Evolutionary conservation across 768 basidiomycete species (phyloP), one percentile per base, ranked within the genome.

Genomic region (Suillus subaureus): DNA sequence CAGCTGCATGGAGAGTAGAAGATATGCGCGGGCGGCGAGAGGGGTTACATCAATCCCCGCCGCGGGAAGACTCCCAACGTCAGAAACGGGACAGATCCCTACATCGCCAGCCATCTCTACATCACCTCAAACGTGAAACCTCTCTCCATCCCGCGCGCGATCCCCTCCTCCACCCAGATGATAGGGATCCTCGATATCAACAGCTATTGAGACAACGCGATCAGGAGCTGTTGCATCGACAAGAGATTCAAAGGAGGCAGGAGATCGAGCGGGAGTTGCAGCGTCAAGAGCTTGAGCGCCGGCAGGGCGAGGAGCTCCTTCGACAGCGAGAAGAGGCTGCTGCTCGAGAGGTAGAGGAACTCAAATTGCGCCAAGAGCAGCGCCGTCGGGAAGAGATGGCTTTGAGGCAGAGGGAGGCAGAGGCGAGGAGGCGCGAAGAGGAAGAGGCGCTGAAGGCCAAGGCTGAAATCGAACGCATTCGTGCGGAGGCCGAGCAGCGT

Each of bases 401-500:
- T 16, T 26, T 57, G 37, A 39, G 37, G 15, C 56, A 57, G 23
- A 57, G 8, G 56, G 56, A 60, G 40, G 58, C 18, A 31, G 58
- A 60, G 28, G 18, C 39, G 2, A 42, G 40, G 26, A 60, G 40
- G 40, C 58, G 58, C 18, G 58, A 60, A 31, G 58, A 60, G 28
- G 58, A 60, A 43, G 58, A 28, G 13, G 28, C 40, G 9, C 11
- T 33, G 52, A 55, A 55, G 33, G 54, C 12, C 31, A 55, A 35
- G 21, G 54, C 21, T 55, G 54, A 55, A 21, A 33, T 12, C 31
- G 54, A 55, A n/a, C 58, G 42, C 28, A 28, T 42, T 31, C 58
- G 58, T 60, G 58, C 58, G 13, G 58, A 60, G 18, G 58, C 58
- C 18, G 58, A 60, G 40, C 58, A 60, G 6, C 58, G 58, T 23